Evolutionary conservation across 2,329 filamentous ascomycete genomes (phyloP).

Genomic region (Amphichorda felina): DNA sequence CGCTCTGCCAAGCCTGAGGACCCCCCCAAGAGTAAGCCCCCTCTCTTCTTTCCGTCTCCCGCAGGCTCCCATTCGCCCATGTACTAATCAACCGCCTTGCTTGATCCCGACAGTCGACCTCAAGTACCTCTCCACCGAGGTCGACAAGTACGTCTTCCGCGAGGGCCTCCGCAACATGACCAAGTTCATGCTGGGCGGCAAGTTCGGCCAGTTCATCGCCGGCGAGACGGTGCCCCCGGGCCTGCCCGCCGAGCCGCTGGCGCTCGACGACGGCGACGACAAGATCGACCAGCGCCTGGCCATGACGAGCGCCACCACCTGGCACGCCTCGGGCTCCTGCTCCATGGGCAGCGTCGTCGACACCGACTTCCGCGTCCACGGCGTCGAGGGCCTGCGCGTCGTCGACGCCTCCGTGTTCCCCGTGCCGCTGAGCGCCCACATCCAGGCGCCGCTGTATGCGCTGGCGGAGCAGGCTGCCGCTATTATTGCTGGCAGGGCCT

Average conservation of each 20-base stretch:
- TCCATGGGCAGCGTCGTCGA: constrained; percentile 47
- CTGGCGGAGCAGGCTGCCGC: constrained; percentile 20
- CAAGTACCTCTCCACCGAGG: constrained; percentile 12
- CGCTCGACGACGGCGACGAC: constrained; percentile 8
- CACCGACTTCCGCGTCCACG: constrained; percentile 38
- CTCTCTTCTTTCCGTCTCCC: background rate
- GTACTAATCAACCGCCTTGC: constrained; percentile 1
- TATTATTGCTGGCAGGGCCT: constrained; percentile 8
- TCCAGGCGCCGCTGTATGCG: constrained; percentile 19
- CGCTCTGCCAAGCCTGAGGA: constrained; percentile 9
- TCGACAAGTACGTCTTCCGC: constrained; percentile 11
- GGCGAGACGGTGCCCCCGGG: constrained; percentile 10
- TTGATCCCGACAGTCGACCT: constrained; percentile 7
- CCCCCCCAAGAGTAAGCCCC: constrained; percentile 9
- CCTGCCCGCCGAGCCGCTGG: constrained; percentile 7
- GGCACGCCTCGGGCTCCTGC: constrained; percentile 39
- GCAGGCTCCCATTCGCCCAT: background rate
- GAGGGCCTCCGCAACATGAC: constrained; percentile 10
- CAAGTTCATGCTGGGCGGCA: constrained; percentile 10
- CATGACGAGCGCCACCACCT: constrained; percentile 26
- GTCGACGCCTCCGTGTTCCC: constrained; percentile 22
- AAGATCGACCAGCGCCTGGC: constrained; percentile 11
- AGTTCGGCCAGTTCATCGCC: constrained; percentile 8
- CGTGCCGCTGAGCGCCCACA: constrained; percentile 15
- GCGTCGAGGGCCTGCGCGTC: constrained; percentile 17